Evolutionary conservation across 176 grass and related monocot species (phyloP), one percentile per base, ranked within the genome.

Genomic region (Triticum dicoccoides): DNA sequence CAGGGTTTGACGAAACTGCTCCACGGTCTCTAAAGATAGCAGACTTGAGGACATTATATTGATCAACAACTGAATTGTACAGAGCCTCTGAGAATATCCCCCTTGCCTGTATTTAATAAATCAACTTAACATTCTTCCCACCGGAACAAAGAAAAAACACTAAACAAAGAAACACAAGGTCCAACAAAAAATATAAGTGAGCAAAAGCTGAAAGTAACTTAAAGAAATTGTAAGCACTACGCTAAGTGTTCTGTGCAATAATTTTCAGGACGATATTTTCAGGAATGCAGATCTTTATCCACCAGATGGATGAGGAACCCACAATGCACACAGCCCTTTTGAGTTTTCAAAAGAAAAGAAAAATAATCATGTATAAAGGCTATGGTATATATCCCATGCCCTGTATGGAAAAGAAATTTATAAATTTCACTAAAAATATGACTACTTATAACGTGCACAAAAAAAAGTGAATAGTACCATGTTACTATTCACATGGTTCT

Each of bases 1-100:
- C 65, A 80, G 89, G 73, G 9, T 76, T 83, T 44, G 89, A 91
- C n/a, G 58, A 92, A 91, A 79, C 34, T 74, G 87, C 87, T 87
- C 85, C 87, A 69, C 29, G 59, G 65, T 66, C 78, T 78, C 73
- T 92, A 66, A 91, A 90, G 58, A 97, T 94, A 76, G 92, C 89
- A 91, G 90, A 87, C 44, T 93, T 92, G 69, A 97, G 97, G 84
- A 82, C 80, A 73, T 91, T 87, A 76, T 96, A 99, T 41, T 97
- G 94, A 73, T 91, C 86, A 72, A 85, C 78, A 61, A 97, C 89
- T 69, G 92, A 93, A 75, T 84, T 79, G 73, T 99, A 96, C 72
- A 99, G 34, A 37, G 77, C 73, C 58, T 84, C 39, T 75, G 90
- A 59, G 87, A 94, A 99, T 69, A 69, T 82, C 42, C 90, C 87